Evolutionary conservation across 345 rosid species (phyloP).

Genomic region (Bruguiera parviflora): DNA sequence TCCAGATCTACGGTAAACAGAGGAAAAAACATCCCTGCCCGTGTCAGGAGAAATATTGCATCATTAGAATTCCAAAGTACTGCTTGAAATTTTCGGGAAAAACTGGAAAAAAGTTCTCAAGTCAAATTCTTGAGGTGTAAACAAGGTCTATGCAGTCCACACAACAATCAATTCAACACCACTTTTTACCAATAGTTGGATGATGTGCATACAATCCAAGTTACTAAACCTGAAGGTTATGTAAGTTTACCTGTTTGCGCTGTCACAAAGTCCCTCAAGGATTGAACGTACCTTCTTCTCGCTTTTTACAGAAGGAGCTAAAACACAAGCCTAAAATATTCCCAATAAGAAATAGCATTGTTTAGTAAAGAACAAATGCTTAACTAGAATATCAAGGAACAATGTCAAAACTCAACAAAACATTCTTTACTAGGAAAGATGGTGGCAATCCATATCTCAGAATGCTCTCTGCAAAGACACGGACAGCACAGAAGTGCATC

Average conservation of each 20-base stretch:
- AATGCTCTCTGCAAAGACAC: conserved; percentile 88
- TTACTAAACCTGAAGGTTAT: neutral
- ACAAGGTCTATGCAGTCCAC: neutral
- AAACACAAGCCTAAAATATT: conserved; percentile 70
- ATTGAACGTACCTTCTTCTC: conserved; percentile 95
- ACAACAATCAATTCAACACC: neutral
- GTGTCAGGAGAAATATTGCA: no score
- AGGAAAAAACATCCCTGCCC: no score
- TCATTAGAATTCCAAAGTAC: no score
- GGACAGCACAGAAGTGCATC: conserved; percentile 99
- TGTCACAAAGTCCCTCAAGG: conserved; percentile 74
- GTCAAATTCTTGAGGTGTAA: neutral
- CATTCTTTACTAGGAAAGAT: conserved; percentile 69
- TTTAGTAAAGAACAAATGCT: conserved; percentile 11
- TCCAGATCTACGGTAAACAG: neutral
- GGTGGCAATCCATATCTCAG: conserved; percentile 99
- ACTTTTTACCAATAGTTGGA: neutral
- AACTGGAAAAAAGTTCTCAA: neutral
- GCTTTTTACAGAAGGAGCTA: conserved; percentile 70
- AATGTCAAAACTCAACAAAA: neutral
- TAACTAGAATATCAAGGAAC: conserved; percentile 1
- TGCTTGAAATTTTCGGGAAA: neutral
- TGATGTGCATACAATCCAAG: neutral
- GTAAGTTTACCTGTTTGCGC: conserved; percentile 65
- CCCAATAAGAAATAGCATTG: conserved; percentile 19